Evolutionary conservation across 2,329 filamentous ascomycete genomes (phyloP).

Genomic region (Diaporthe eres): DNA sequence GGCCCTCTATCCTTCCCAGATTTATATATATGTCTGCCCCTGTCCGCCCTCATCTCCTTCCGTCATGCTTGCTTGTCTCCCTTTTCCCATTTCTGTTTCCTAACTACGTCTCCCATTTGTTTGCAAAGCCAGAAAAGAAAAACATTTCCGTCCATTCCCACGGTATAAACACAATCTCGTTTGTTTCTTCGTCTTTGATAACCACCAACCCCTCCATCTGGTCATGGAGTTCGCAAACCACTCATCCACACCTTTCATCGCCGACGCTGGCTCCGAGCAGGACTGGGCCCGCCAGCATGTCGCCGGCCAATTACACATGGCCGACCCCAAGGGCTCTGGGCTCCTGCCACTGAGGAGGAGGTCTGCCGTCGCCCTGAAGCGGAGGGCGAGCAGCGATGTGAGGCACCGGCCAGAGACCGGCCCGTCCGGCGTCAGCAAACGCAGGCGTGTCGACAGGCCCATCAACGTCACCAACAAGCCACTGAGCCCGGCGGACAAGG

Average conservation of each 20-base stretch:
- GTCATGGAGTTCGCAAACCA: conserved; percentile 40
- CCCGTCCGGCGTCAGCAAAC: conserved; percentile 18
- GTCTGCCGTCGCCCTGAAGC: conserved; percentile 34
- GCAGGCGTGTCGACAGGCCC: conserved; percentile 26
- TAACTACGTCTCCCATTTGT: conserved; percentile 16
- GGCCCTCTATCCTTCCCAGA: not conserved
- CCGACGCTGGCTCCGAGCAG: conserved; percentile 36
- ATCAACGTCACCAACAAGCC: conserved; percentile 25
- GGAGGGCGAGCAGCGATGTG: conserved; percentile 25
- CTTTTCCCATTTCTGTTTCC: conserved; percentile 6
- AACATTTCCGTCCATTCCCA: not conserved
- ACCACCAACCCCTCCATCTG: not conserved
- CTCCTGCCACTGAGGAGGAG: conserved; percentile 33
- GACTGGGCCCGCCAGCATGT: conserved; percentile 40
- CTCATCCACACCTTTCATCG: conserved; percentile 34
- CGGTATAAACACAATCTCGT: not conserved
- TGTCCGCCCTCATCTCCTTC: conserved; percentile 7
- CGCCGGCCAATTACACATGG: conserved; percentile 32
- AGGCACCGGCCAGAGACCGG: conserved; percentile 12
- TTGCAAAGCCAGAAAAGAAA: not conserved
- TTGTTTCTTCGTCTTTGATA: not conserved
- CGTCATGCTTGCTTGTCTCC: not conserved
- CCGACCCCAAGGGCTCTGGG: conserved; percentile 20
- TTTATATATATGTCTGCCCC: conserved; percentile 22
- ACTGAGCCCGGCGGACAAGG: conserved; percentile 20